Evolutionary conservation across 1,284 basidiomycete genomes (phyloP).

Genomic region (Lentinus polychrous): DNA sequence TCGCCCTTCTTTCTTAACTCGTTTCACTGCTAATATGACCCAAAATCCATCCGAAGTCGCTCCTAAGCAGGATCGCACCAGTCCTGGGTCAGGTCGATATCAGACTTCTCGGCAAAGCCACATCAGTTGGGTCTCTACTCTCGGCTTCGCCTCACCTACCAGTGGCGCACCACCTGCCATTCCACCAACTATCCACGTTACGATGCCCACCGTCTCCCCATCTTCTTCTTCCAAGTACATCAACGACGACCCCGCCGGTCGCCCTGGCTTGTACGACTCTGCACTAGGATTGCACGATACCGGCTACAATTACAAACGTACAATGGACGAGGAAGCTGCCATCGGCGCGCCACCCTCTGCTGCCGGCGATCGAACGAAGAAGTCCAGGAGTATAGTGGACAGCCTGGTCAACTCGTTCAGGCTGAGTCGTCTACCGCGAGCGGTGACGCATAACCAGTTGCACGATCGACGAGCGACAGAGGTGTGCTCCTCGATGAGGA

Average conservation of each 20-base stretch:
- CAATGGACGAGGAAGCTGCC: background rate
- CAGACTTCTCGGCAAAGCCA: background rate
- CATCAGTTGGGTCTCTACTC: background rate
- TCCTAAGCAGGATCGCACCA: background rate
- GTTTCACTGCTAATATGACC: background rate
- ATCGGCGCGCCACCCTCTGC: background rate
- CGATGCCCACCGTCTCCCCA: background rate
- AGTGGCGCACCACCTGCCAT: background rate
- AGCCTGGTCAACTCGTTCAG: constrained; percentile 11
- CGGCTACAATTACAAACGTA: background rate
- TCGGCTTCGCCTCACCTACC: background rate
- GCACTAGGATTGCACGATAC: too few species aligned
- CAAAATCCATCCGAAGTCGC: background rate
- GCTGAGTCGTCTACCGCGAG: constrained; percentile 13
- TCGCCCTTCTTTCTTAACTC: background rate
- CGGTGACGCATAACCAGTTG: constrained; percentile 12
- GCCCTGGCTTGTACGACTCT: too few species aligned
- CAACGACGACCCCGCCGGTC: background rate
- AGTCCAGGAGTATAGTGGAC: constrained; percentile 10
- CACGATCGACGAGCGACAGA: constrained; percentile 8
- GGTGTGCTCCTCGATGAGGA: background rate
- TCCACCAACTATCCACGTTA: background rate
- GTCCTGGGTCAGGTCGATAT: background rate
- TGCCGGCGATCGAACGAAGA: background rate
- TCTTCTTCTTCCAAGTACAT: background rate